Base-by-base conservation (phyloP, 1,284 basidiomycete species). In the Pseudozyma flocculosa region DNA sequence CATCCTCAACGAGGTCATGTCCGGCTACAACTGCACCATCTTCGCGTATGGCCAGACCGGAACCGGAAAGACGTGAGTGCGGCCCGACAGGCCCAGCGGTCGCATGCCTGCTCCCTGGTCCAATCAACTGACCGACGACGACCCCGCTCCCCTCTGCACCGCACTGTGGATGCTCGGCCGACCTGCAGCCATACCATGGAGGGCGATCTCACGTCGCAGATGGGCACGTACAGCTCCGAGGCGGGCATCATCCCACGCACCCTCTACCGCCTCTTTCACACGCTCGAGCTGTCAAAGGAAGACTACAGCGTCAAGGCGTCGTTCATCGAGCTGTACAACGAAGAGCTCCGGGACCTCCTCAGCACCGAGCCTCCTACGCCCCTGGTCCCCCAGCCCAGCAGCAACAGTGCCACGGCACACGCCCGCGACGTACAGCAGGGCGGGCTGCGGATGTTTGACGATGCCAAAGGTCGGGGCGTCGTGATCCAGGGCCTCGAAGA, bases 31-130 rank as follows among this genome's bases (percentile, higher is more conserved):
- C 75, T 98, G 95, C 76, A 98, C 95, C 0, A 83, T 98, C 32
- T 98, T 98, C 80, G 94, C 94, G 2, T 99, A 99, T 75, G 95
- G 95, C 3, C 95, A 98, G 79, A 99, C 95, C 0, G 95, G 95
- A 5, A 97, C 95, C 0, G 95, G 95, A 17, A 99, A 99, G 82
- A 98, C 95, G 88, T 95, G 74, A 74, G 54, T 36, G n/a, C n/a
- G n/a, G n/a, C n/a, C n/a, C n/a, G n/a, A n/a, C n/a, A n/a, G n/a
- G n/a, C n/a, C n/a, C n/a, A 19, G 21, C 32, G n/a, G 4, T 21
- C n/a, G n/a, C n/a, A n/a, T n/a, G n/a, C n/a, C n/a, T n/a, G n/a
- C n/a, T n/a, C n/a, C n/a, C n/a, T n/a, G n/a, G n/a, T n/a, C n/a
- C n/a, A n/a, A n/a, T n/a, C n/a, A n/a, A n/a, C n/a, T n/a, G n/a